These are phyloP conservation scores for Fennellomyces sp. DNA, from an alignment of 371 early-diverging fungal species.

Conservation along the genomic window DNA sequence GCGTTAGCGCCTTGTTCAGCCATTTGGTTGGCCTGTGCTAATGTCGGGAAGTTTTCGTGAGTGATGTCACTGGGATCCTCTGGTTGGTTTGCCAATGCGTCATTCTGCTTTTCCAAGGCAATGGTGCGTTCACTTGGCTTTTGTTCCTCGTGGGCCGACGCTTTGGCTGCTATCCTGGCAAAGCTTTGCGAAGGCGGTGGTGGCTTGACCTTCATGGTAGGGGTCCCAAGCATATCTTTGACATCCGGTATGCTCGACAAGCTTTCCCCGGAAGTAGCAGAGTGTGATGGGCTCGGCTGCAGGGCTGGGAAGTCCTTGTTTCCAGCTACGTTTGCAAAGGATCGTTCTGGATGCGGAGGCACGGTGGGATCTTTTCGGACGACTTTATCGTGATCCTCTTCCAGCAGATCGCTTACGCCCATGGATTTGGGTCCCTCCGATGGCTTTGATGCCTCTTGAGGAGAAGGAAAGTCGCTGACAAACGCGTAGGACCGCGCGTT, in stretches of 20 bases:
- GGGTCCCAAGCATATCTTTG: conserved; percentile 40
- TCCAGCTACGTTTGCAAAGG: conserved; percentile 41
- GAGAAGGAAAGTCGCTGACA: conserved; percentile 38
- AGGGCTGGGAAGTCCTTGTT: conserved; percentile 40
- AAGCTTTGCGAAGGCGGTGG: conserved; percentile 38
- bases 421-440: conserved; percentile 16
- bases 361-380: conserved; percentile 16
- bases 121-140: conserved; percentile 18
- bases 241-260: conserved; percentile 44
- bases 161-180: conserved; percentile 43
- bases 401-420: conserved; percentile 34
- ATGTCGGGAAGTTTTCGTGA: conserved; percentile 40
- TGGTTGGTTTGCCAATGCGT: conserved; percentile 6
- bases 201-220: conserved; percentile 40
- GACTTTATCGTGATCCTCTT: conserved; percentile 8
- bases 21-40: conserved; percentile 37
- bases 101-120: conserved; percentile 13
- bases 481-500: conserved; percentile 1
- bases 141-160: conserved; percentile 3
- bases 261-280: conserved; percentile 1
- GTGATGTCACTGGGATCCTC: conserved; percentile 11
- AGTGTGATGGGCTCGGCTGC: conserved; percentile 8
- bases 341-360: conserved; percentile 44
- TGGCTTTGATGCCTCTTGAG: conserved; percentile 20
- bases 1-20: conserved; percentile 18